These are phyloP conservation scores for Fusarium aywerte DNA, from an alignment of 2,329 filamentous ascomycete species.

Conservation along the genomic window DNA sequence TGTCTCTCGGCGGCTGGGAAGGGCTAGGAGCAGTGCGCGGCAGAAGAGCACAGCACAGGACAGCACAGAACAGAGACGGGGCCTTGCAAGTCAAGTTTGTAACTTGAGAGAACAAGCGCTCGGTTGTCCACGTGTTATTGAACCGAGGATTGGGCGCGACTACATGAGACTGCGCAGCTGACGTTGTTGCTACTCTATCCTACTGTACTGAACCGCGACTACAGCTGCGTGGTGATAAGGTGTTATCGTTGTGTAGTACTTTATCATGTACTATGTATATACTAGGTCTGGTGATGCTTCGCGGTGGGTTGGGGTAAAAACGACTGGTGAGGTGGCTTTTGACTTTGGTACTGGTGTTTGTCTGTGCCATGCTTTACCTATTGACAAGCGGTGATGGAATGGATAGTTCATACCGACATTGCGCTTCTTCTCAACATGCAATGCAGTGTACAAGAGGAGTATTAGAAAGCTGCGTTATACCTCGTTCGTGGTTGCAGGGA, in stretches of 20 bases:
- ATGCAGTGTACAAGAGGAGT: constrained; percentile 11
- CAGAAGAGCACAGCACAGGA: neutral
- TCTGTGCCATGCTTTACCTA: constrained; percentile 7
- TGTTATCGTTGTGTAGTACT: constrained; percentile 21
- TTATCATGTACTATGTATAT: constrained; percentile 13
- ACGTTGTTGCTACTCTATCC: neutral
- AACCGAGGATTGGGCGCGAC: constrained; percentile 44
- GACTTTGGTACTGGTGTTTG: constrained; percentile 10
- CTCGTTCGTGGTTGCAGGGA: constrained; percentile 24
- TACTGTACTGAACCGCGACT: constrained; percentile 26
- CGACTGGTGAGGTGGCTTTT: constrained; percentile 18
- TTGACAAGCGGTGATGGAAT: constrained; percentile 28
- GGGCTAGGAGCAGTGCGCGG: constrained; percentile 18
- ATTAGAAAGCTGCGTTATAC: constrained; percentile 22
- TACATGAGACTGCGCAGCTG: constrained; percentile 37
- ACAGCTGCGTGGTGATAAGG: constrained; percentile 23
- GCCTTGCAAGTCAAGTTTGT: constrained; percentile 9
- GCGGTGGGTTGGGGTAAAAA: constrained; percentile 8
- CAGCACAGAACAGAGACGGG: constrained; percentile 12
- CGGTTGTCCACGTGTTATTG: constrained; percentile 47
- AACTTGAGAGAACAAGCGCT: constrained; percentile 36
- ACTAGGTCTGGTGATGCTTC: constrained; percentile 13
- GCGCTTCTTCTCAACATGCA: constrained; percentile 16
- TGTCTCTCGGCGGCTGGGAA: constrained; percentile 28
- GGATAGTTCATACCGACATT: constrained; percentile 14